Percentiles rank a stretch among this genome's conserved stretches.
Conservation (phyloP, 2,329 filamentous ascomycete species). For the Colletotrichum theobromicola region DNA sequence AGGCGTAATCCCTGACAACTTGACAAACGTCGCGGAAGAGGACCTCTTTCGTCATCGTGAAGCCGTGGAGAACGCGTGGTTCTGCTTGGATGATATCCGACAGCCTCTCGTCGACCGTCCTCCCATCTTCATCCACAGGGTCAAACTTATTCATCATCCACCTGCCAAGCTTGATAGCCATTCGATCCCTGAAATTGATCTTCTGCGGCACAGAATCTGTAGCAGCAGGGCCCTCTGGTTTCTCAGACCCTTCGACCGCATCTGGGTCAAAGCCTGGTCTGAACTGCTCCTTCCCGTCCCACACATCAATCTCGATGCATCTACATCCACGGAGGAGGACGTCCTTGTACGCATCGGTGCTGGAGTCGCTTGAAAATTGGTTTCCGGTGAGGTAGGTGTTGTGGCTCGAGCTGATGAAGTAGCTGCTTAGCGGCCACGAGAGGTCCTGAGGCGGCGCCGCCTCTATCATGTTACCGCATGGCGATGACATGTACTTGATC, state of each 20-base stretch:
- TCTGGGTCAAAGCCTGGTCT: slow-evolving; percentile 65
- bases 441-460: slow-evolving; percentile 52
- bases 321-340: slow-evolving; percentile 85
- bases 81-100: slow-evolving; percentile 51
- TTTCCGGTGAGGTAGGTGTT: slow-evolving; percentile 93
- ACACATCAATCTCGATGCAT: slow-evolving; percentile 94
- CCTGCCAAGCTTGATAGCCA: not conserved
- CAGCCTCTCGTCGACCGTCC: slow-evolving; percentile 23
- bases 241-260: not conserved
- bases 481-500: slow-evolving; percentile 59
- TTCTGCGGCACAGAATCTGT: not conserved
- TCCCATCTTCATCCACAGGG: not conserved
- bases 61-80: slow-evolving; percentile 83
- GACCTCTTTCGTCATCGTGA: slow-evolving; percentile 89
- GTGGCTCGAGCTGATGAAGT: slow-evolving; percentile 93
- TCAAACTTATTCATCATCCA: slow-evolving; percentile 25
- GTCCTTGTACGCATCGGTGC: slow-evolving; percentile 85
- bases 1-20: slow-evolving; percentile 80
- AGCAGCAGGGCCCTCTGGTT: not conserved
- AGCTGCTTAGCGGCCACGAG: slow-evolving; percentile 82
- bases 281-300: slow-evolving; percentile 83
- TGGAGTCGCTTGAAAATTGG: slow-evolving; percentile 85
- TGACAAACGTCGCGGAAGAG: slow-evolving; percentile 86
- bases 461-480: slow-evolving; percentile 44
- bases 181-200: not conserved